Conservation (phyloP, 1,284 basidiomycete genomes). For the Malassezia furfur region DNA sequence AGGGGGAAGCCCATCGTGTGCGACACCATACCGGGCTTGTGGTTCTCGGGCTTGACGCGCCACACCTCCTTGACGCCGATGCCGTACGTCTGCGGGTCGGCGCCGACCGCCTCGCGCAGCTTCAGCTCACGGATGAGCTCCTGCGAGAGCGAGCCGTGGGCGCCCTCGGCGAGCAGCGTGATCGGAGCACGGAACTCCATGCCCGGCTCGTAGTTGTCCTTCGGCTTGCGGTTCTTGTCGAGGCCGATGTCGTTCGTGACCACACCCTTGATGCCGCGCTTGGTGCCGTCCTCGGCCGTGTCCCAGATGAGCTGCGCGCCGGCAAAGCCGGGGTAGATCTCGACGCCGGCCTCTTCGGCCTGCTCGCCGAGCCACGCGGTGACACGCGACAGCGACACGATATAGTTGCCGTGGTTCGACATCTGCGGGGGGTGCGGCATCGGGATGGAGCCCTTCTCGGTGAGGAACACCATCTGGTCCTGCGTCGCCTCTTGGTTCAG, state of each 20-base stretch:
- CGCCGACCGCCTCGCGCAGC: conserved; percentile 58
- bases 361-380: conserved; percentile 80
- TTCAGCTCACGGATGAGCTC: conserved; percentile 68
- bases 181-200: conserved; percentile 93
- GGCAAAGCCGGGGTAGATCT: conserved; percentile 94
- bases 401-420: conserved; percentile 87
- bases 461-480: conserved; percentile 80
- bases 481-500: conserved; percentile 70
- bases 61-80: conserved; percentile 97
- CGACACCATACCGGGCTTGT: conserved; percentile 73
- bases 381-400: conserved; percentile 78
- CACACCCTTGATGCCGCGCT: conserved; percentile 63
- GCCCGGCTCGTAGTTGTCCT: conserved; percentile 85
- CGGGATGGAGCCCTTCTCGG: conserved; percentile 62
- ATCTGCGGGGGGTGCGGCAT: conserved; percentile 96
- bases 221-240: conserved; percentile 66
- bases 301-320: conserved; percentile 72
- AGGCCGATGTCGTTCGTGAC: conserved; percentile 91
- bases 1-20: conserved; percentile 94
- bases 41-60: conserved; percentile 69
- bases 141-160: conserved; percentile 84
- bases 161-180: conserved; percentile 90
- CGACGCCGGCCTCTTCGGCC: conserved; percentile 83
- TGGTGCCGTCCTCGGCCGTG: conserved; percentile 57
- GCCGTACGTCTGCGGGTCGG: conserved; percentile 88